Percentiles rank a stretch among this genome's conserved stretches.
phyloP scores from a whole-genome alignment of 495 filamentous ascomycete genomes.

The Patellaria atrata region DNA sequence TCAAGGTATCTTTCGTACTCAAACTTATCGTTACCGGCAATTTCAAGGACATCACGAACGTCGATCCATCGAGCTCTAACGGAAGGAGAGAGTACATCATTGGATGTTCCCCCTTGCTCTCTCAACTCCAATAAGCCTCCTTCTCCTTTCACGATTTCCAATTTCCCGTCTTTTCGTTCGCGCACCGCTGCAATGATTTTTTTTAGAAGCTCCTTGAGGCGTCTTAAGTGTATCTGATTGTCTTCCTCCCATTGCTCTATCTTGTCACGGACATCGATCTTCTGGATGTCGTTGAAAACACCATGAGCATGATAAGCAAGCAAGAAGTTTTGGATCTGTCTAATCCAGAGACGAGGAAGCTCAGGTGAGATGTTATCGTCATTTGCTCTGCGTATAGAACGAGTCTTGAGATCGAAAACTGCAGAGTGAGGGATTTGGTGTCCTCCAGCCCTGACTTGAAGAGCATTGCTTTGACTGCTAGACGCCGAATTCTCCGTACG shows the following conservation, averaged over 20 bases:
- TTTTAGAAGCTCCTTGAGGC: constrained; percentile 31
- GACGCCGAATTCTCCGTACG: too few relatives aligned
- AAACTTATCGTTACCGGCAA: not conserved
- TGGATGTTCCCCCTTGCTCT: constrained; percentile 22
- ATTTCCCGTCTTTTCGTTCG: constrained; percentile 20
- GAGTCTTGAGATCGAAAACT: constrained; percentile 58
- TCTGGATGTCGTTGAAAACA: constrained; percentile 37
- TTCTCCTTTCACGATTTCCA: constrained; percentile 32
- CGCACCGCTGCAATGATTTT: constrained; percentile 32
- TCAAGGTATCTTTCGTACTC: constrained; percentile 1
- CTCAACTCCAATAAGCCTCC: constrained; percentile 31
- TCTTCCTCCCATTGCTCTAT: constrained; percentile 39
- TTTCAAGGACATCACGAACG: not conserved
- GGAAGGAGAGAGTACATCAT: constrained; percentile 19
- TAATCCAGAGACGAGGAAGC: constrained; percentile 43
- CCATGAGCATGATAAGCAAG: constrained; percentile 43
- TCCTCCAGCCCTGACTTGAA: constrained; percentile 10
- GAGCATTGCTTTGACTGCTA: constrained; percentile 1
- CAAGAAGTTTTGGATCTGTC: constrained; percentile 47
- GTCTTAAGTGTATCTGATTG: constrained; percentile 28
- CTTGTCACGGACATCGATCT: constrained; percentile 31
- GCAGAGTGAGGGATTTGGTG: constrained; percentile 31
- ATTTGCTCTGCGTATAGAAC: constrained; percentile 26
- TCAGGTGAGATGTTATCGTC: constrained; percentile 32
- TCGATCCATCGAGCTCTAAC: constrained; percentile 2